These are phyloP conservation scores for Sclerotinia spermophila DNA, from an alignment of 2,329 filamentous ascomycete genomes.

Conservation along the genomic window DNA sequence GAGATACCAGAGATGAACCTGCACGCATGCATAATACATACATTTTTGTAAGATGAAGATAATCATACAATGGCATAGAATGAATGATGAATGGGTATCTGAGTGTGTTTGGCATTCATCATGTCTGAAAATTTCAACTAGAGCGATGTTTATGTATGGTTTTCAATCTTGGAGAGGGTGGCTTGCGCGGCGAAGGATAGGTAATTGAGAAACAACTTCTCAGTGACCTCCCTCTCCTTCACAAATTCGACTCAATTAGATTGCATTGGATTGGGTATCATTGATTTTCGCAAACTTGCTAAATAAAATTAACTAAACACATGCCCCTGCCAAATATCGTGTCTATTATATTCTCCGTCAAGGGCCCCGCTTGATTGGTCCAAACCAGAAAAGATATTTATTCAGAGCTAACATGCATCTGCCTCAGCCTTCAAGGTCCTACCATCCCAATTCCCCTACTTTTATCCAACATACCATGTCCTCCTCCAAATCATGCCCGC, in stretches of 20 bases:
- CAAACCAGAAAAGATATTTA: not conserved
- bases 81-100: not conserved
- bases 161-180: not conserved
- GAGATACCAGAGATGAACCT: constrained; percentile 7
- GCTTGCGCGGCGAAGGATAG: not conserved
- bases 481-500: constrained; percentile 62
- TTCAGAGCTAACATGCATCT: not conserved
- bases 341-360: not conserved
- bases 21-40: constrained; percentile 5
- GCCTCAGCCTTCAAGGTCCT: not conserved
- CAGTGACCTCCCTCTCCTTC: not conserved
- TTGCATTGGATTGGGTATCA: not conserved
- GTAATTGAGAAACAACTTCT: not conserved
- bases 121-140: not conserved
- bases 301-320: not conserved
- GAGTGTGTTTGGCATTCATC: not conserved
- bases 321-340: no score
- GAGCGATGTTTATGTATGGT: not conserved
- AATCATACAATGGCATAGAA: constrained; percentile 6
- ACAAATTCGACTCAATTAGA: not conserved
- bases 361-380: not conserved
- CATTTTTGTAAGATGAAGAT: constrained; percentile 10
- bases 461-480: constrained; percentile 30
- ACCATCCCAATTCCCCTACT: no score
- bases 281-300: not conserved